Base-by-base conservation (phyloP, 805 yeast genomes). In the Wickerhamiella bombiphila region DNA sequence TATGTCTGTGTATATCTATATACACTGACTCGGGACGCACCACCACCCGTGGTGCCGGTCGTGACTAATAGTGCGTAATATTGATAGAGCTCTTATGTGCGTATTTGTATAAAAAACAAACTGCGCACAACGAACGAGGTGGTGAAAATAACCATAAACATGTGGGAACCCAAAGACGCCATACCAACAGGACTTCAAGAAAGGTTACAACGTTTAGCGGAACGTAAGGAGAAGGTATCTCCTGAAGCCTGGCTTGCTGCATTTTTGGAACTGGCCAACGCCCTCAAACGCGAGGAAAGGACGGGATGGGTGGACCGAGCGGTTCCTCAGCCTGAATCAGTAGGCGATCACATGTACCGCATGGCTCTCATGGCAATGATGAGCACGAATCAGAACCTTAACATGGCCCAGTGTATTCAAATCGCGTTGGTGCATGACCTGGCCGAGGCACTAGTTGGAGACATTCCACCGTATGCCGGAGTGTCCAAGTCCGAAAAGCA, bases 291-390 rank as follows among this genome's bases (percentile, higher is more conserved):
- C 3, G 88, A 82, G 52, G 74, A 69, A 48, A 69, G 98, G 55
- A 88, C 98, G 0, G 98, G 98, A 2, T 88, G 97, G 97, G 58
- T 88, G 16, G 88, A 83, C 53, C 73, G 72, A 51, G 68, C 71
- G 8, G 54, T 64, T 14, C 64, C 64, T 1, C 50, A 63, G 19
- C 74, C 76, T 2, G 81, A 83, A 57, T 71, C 80, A 36, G 83
- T 85, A 36, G 70, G 82, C n/a, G 96, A 86, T 58, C 96, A 88
- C 57, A 86, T 86, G 94, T 86, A 88, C 55, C 67, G 98, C 40
- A 86, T 88, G 95, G 74, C 83, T 4, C 63, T 86, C 16, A 72
- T 83, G 31, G 66, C 88, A 17, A 72, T 85, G 78, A 57, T 83
- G 18, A 67, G 82, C 31, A 58, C 61, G 21, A 59, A 67, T 36